These are phyloP conservation scores for Chrysoporthe austroafricana DNA, from an alignment of 2,329 filamentous ascomycete species.

Conservation along the genomic window DNA sequence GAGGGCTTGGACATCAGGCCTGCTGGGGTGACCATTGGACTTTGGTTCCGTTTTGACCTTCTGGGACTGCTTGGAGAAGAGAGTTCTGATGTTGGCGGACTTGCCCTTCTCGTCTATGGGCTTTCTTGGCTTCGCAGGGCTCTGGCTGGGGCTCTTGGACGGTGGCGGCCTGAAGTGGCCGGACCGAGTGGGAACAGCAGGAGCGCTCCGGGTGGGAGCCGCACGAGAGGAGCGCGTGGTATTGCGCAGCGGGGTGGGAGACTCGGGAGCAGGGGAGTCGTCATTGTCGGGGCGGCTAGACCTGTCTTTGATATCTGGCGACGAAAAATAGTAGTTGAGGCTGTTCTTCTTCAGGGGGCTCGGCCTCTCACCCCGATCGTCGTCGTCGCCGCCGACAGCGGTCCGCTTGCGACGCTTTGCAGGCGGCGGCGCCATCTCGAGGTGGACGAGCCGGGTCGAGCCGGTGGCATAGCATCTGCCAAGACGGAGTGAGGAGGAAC, in stretches of 20 bases:
- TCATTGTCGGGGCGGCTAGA: constrained; percentile 33
- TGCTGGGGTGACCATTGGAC: constrained; percentile 34
- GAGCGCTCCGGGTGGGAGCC: constrained; percentile 13
- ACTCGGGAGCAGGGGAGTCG: constrained; percentile 39
- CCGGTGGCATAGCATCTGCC: constrained; percentile 25
- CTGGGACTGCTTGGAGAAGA: constrained; percentile 66
- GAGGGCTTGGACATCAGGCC: constrained; percentile 35
- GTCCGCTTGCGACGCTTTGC: constrained; percentile 64
- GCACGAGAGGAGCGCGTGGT: constrained; percentile 31
- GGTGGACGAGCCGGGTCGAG: constrained; percentile 37
- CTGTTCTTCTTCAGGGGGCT: constrained; percentile 44
- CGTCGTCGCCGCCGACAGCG: constrained; percentile 53
- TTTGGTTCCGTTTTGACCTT: constrained; percentile 44
- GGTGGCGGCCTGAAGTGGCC: constrained; percentile 32
- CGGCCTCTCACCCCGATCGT: constrained; percentile 48
- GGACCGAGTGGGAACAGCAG: constrained; percentile 32
- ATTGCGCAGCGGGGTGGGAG: constrained; percentile 48
- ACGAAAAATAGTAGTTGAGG: constrained; percentile 59
- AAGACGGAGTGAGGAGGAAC: not conserved
- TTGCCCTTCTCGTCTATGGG: constrained; percentile 53
- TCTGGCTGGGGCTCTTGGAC: constrained; percentile 47
- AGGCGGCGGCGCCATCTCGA: constrained; percentile 59
- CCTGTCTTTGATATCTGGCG: constrained; percentile 46
- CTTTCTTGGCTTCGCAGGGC: constrained; percentile 49
- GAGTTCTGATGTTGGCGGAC: constrained; percentile 59